Percentiles rank a stretch among this genome's conserved stretches.
These are phyloP conservation scores for Podila epicladia DNA, from an alignment of 192 early-diverging fungal genomes.

Conservation along the genomic window DNA sequence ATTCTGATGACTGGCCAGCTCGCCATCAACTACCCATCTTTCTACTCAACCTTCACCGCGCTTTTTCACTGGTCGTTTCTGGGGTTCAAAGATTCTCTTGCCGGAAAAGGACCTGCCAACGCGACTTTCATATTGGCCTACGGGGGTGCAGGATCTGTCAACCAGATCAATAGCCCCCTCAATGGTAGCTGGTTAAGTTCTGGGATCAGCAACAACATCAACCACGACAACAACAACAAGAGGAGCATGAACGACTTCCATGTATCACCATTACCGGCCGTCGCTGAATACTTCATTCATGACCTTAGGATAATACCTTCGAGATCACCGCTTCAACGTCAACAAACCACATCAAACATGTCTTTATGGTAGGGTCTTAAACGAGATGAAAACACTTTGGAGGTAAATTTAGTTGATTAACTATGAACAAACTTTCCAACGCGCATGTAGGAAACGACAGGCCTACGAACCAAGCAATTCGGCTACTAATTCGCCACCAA, in stretches of 20 bases:
- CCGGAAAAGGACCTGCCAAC: constrained; percentile 40
- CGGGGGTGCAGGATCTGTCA: constrained; percentile 46
- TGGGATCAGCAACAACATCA: neutral
- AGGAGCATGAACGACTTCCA: neutral
- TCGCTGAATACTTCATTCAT: neutral
- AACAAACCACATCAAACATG: too few species aligned
- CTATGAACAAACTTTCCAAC: too few species aligned
- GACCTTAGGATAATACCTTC: too few species aligned
- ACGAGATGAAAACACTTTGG: too few species aligned
- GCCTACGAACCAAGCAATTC: too few species aligned
- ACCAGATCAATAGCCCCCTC: constrained; percentile 14
- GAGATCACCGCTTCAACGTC: too few species aligned
- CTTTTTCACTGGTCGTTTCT: constrained; percentile 60
- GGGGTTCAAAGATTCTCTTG: constrained; percentile 38
- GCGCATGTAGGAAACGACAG: too few species aligned
- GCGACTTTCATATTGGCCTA: constrained; percentile 22
- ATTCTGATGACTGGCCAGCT: constrained; percentile 57
- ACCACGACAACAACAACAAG: neutral
- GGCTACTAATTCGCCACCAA: too few species aligned
- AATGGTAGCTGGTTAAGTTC: neutral
- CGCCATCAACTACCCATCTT: constrained; percentile 56
- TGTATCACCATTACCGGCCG: neutral
- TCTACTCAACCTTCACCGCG: constrained; percentile 56
- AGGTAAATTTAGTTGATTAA: too few species aligned
- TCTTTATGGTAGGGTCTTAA: too few species aligned